A percentile compares a stretch with the other conserved stretches of the same genome.
Conservation (phyloP, 176 grass and related monocot genomes). For the Zea mays region DNA sequence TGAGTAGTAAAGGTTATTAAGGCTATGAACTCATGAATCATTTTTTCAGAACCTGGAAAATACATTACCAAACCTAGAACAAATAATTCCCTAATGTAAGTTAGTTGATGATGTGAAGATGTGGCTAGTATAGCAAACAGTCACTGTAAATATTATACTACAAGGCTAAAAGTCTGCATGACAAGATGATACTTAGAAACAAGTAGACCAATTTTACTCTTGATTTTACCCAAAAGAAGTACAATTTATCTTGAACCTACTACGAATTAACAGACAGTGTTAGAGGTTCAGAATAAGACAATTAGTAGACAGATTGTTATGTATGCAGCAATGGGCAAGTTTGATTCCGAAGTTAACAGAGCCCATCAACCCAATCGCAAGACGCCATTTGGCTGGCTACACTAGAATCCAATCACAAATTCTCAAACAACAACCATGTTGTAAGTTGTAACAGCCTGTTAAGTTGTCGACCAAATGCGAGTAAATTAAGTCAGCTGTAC, state of each 20-base stretch:
- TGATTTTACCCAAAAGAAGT: neutral
- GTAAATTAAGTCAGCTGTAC: too few relatives aligned
- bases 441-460: too few relatives aligned
- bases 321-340: neutral
- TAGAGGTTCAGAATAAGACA: neutral
- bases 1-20: too few relatives aligned
- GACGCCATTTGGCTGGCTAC: conserved; percentile 16
- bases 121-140: neutral
- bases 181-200: neutral
- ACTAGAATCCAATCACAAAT: neutral
- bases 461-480: too few relatives aligned
- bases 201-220: neutral
- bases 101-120: neutral
- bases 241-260: neutral
- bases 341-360: conserved; percentile 1
- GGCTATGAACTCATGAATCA: too few relatives aligned
- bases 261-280: neutral
- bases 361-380: conserved; percentile 1
- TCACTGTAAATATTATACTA: neutral
- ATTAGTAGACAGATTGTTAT: neutral
- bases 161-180: neutral
- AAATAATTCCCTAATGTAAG: too few relatives aligned
- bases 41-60: too few relatives aligned
- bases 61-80: too few relatives aligned
- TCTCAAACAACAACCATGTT: too few relatives aligned